Evolutionary conservation across 1,284 basidiomycete species (phyloP).

Genomic region (Malassezia pachydermatis): DNA sequence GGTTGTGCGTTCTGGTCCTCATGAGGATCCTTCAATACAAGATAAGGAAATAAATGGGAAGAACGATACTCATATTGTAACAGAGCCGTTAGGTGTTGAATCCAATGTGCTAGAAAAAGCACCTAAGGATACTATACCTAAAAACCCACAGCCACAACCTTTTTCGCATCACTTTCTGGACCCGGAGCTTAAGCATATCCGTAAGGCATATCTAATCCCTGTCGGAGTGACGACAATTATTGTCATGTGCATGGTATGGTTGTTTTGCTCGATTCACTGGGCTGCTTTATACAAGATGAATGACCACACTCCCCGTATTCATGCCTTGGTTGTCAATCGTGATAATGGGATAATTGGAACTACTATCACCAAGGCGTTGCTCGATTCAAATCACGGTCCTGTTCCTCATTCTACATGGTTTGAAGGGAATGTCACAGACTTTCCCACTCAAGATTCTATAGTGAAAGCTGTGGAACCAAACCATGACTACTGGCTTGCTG

Average conservation of each 20-base stretch:
- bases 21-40: no score
- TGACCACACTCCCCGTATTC: slow-evolving; percentile 26
- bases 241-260: slow-evolving; percentile 24
- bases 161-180: slow-evolving; percentile 11
- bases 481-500: slow-evolving; percentile 17
- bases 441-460: slow-evolving; percentile 19
- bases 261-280: slow-evolving; percentile 41
- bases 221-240: slow-evolving; percentile 19
- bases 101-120: no score
- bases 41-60: no score
- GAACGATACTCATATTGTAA: no score
- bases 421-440: slow-evolving; percentile 20
- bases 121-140: no score
- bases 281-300: slow-evolving; percentile 30
- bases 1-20: no score
- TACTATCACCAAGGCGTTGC: slow-evolving; percentile 20
- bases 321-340: slow-evolving; percentile 34
- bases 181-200: background rate
- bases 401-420: slow-evolving; percentile 32
- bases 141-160: background rate
- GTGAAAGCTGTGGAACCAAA: slow-evolving; percentile 28
- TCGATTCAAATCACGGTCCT: slow-evolving; percentile 24
- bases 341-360: slow-evolving; percentile 28
- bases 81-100: no score
- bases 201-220: slow-evolving; percentile 4